Conservation (phyloP, 495 filamentous ascomycete species). For the Penicillium maclennaniae region DNA sequence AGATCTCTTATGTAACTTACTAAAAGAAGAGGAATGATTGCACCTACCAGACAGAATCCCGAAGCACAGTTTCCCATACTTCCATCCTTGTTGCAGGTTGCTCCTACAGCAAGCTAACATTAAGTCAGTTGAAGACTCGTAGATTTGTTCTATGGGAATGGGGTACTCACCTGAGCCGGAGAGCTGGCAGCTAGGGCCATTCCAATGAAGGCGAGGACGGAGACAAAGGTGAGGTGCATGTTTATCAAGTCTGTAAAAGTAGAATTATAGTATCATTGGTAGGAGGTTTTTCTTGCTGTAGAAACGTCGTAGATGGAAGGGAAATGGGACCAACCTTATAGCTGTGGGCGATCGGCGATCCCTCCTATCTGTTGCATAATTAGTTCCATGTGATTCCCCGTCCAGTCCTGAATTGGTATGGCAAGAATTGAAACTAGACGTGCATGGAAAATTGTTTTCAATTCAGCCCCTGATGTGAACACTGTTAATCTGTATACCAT, state of each 20-base stretch:
- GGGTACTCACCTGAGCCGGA: background rate
- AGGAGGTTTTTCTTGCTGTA: background rate
- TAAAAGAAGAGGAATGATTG: background rate
- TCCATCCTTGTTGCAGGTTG: conserved; percentile 1
- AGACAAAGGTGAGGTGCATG: background rate
- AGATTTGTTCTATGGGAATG: background rate
- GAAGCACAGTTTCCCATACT: conserved; percentile 2
- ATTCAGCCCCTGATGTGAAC: background rate
- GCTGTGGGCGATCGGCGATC: background rate
- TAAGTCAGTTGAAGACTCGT: background rate
- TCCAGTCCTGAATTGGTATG: background rate
- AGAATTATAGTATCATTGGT: background rate
- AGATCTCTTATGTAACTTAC: background rate
- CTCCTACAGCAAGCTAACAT: background rate
- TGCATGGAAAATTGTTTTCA: background rate
- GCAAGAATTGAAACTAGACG: background rate
- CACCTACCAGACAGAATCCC: background rate
- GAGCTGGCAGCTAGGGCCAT: background rate
- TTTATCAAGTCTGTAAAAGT: background rate
- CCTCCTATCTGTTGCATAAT: no score
- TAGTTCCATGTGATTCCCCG: background rate
- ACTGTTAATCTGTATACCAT: background rate
- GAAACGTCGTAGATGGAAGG: background rate
- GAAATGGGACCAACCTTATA: background rate
- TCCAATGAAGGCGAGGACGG: background rate